A percentile compares a stretch with the other conserved stretches of the same genome.
Conservation (phyloP, 352 stramenopile genomes). For the Phytophthora hibernalis region DNA sequence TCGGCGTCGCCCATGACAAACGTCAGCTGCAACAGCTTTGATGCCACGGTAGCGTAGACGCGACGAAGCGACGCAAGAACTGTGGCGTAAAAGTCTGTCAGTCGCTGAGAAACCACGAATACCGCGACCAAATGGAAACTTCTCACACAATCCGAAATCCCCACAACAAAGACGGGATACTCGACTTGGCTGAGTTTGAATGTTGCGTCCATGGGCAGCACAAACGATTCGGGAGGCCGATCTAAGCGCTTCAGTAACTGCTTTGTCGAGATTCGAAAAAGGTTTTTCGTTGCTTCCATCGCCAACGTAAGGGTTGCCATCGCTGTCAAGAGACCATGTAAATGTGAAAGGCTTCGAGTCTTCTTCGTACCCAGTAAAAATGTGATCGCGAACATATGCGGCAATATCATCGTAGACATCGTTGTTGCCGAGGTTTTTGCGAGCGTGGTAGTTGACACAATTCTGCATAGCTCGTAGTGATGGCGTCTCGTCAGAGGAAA, state of each 20-base stretch:
- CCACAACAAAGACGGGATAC: neutral
- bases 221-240: neutral
- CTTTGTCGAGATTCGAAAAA: conserved; percentile 2
- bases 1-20: too few species aligned
- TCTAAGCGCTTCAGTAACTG: neutral
- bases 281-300: neutral
- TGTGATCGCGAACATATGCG: neutral
- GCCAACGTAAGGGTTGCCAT: neutral
- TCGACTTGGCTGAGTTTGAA: neutral
- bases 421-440: neutral
- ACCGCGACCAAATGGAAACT: neutral
- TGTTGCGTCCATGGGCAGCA: neutral
- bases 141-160: neutral
- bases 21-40: too few species aligned
- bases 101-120: neutral
- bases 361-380: neutral
- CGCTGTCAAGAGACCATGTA: neutral
- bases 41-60: too few species aligned
- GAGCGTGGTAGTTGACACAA: neutral
- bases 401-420: neutral
- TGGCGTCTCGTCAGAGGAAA: neutral
- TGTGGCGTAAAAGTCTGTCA: neutral
- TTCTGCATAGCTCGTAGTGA: neutral
- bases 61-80: too few species aligned
- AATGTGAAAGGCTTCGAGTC: neutral